phyloP scores from a whole-genome alignment of 2,329 filamentous ascomycete genomes.

The Exophiala dermatitidis region DNA sequence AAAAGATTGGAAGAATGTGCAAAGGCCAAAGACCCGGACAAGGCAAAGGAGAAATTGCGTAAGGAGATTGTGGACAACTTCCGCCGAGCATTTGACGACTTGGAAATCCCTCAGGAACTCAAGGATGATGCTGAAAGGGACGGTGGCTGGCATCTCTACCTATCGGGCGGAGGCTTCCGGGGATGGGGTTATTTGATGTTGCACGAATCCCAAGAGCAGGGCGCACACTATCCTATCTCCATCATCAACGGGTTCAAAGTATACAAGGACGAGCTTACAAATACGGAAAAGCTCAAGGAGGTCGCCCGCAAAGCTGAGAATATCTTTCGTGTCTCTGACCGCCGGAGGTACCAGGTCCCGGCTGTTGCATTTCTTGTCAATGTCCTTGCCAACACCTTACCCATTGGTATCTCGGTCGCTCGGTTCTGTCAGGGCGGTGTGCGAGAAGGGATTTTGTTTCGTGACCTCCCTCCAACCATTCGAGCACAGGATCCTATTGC shows the following conservation, averaged over 20 bases:
- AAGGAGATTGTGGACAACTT: slow-evolving; percentile 50
- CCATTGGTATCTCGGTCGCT: slow-evolving; percentile 60
- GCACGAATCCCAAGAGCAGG: slow-evolving; percentile 62
- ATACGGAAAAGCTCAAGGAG: slow-evolving; percentile 72
- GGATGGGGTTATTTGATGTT: slow-evolving; percentile 87
- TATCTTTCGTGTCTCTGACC: slow-evolving; percentile 68
- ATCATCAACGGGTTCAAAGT: slow-evolving; percentile 76
- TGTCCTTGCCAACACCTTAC: slow-evolving; percentile 63
- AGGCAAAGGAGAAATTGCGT: slow-evolving; percentile 35
- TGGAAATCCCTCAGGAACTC: slow-evolving; percentile 52
- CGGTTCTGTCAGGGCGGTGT: slow-evolving; percentile 85
- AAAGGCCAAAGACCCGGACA: slow-evolving; percentile 35
- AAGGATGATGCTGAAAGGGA: slow-evolving; percentile 38
- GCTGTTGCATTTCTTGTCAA: slow-evolving; percentile 74
- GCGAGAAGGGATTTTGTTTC: slow-evolving; percentile 69
- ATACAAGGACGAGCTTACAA: slow-evolving; percentile 61
- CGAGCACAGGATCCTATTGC: slow-evolving; percentile 61
- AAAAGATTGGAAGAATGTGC: slow-evolving; percentile 45
- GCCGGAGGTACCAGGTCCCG: slow-evolving; percentile 71
- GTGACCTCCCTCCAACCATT: slow-evolving; percentile 47
- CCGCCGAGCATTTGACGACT: slow-evolving; percentile 48
- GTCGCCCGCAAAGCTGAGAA: slow-evolving; percentile 67
- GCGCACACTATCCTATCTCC: slow-evolving; percentile 73
- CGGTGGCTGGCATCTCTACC: slow-evolving; percentile 62
- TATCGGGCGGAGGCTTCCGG: slow-evolving; percentile 83